A percentile compares a stretch with the other conserved stretches of the same genome.
Conservation (phyloP, 2,329 filamentous ascomycete genomes). For the Acrodontium crateriforme region DNA sequence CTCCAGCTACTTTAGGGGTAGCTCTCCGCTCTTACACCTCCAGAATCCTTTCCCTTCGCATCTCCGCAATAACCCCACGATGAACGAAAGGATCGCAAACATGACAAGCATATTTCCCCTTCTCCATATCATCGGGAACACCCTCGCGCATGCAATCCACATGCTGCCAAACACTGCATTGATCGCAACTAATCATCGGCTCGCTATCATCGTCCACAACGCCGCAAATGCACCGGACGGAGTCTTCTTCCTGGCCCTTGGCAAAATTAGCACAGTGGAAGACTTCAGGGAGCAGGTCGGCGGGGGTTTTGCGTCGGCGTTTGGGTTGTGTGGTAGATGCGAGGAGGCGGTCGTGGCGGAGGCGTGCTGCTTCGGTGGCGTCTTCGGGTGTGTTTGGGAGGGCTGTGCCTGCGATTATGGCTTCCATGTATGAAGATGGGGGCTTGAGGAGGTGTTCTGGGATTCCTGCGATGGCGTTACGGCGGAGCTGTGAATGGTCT, state of each 20-base stretch:
- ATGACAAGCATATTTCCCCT: constrained; percentile 1
- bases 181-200: constrained; percentile 14
- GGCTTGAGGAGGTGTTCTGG: not conserved
- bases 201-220: constrained; percentile 6
- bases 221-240: constrained; percentile 18
- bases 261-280: constrained; percentile 12
- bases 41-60: not conserved
- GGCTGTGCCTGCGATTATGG: constrained; percentile 10
- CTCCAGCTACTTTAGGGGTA: no score
- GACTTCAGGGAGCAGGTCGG: constrained; percentile 16
- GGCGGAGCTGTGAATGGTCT: not conserved
- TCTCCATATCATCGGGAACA: constrained; percentile 3
- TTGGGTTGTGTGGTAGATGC: constrained; percentile 1
- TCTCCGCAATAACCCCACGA: not conserved
- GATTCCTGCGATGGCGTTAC: not conserved
- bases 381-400: constrained; percentile 10
- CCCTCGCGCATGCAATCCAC: constrained; percentile 11
- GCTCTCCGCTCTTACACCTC: no score
- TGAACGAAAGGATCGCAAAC: not conserved
- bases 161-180: constrained; percentile 20
- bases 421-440: constrained; percentile 2
- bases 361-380: constrained; percentile 8
- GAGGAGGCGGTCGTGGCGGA: constrained; percentile 9
- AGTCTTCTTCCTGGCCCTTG: constrained; percentile 5
- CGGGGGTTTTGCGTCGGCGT: not conserved